A percentile compares a stretch with the other conserved stretches of the same genome.
Evolutionary conservation across 805 yeast species (phyloP).

Genomic region (Priceomyces melissophilus): DNA sequence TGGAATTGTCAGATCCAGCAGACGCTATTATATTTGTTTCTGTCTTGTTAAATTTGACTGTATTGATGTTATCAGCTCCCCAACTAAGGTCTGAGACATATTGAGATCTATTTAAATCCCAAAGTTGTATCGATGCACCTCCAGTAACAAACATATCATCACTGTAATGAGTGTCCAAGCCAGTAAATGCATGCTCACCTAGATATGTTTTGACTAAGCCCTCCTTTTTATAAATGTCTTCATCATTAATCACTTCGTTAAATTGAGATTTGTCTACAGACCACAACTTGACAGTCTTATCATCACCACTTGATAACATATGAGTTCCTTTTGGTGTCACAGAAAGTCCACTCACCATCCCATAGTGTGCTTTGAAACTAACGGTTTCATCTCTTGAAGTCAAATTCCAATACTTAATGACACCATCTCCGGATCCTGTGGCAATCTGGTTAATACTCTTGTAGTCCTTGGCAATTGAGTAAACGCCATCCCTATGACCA

Average conservation of each 20-base stretch:
- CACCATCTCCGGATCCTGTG: slow-evolving; percentile 94
- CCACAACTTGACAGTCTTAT: slow-evolving; percentile 40
- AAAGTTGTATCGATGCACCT: slow-evolving; percentile 83
- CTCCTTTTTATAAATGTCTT: slow-evolving; percentile 28
- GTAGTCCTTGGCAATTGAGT: slow-evolving; percentile 78
- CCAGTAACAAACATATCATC: slow-evolving; percentile 84
- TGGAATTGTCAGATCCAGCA: slow-evolving; percentile 80
- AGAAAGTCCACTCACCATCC: slow-evolving; percentile 77
- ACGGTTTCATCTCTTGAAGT: slow-evolving; percentile 71
- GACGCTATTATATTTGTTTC: slow-evolving; percentile 88
- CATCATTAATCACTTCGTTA: slow-evolving; percentile 29
- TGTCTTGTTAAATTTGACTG: slow-evolving; percentile 83
- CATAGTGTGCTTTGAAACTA: slow-evolving; percentile 85
- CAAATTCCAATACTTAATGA: slow-evolving; percentile 90
- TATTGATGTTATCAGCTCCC: slow-evolving; percentile 91
- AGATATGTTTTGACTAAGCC: slow-evolving; percentile 76
- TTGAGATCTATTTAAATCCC: slow-evolving; percentile 82
- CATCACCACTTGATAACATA: slow-evolving; percentile 84
- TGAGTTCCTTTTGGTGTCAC: slow-evolving; percentile 37
- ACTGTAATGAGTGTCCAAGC: slow-evolving; percentile 80
- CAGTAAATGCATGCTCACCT: slow-evolving; percentile 80
- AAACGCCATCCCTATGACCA: slow-evolving; percentile 95
- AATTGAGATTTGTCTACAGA: slow-evolving; percentile 40
- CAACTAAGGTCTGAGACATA: slow-evolving; percentile 79
- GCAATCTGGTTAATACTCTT: slow-evolving; percentile 70